A percentile compares a stretch with the other conserved stretches of the same genome.
These are phyloP conservation scores for Yarrowia bubula DNA, from an alignment of 805 yeast species.

Conservation along the genomic window DNA sequence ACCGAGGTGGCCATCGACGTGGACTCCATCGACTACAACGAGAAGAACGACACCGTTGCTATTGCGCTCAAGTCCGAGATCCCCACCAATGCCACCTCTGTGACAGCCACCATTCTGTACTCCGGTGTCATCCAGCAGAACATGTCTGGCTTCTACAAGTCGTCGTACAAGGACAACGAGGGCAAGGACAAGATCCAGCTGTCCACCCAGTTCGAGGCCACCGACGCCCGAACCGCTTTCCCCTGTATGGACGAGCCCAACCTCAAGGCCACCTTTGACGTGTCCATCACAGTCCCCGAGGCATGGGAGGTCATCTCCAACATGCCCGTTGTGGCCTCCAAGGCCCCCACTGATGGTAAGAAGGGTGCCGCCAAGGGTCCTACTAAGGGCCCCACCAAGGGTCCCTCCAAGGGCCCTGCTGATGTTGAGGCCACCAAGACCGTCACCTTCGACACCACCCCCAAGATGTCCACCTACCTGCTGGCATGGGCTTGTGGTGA, in stretches of 20 bases:
- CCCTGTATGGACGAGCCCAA: slow-evolving; percentile 86
- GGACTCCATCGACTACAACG: slow-evolving; percentile 41
- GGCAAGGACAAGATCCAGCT: slow-evolving; percentile 70
- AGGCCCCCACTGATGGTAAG: slow-evolving; percentile 51
- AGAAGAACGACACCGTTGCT: slow-evolving; percentile 58
- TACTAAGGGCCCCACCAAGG: slow-evolving; percentile 24
- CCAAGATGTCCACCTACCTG: slow-evolving; percentile 79
- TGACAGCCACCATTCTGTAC: slow-evolving; percentile 51
- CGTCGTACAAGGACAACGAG: slow-evolving; percentile 55
- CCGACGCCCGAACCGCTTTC: slow-evolving; percentile 83
- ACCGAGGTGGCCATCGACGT: slow-evolving; percentile 36
- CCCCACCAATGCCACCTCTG: slow-evolving; percentile 40
- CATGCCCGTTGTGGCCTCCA: slow-evolving; percentile 62
- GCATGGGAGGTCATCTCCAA: slow-evolving; percentile 40
- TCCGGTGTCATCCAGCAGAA: slow-evolving; percentile 67
- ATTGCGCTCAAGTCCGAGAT: slow-evolving; percentile 48
- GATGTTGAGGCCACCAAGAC: slow-evolving; percentile 69
- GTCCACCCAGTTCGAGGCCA: slow-evolving; percentile 83
- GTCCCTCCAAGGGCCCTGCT: slow-evolving; percentile 7
- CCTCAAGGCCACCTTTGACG: slow-evolving; percentile 68
- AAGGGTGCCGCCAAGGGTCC: slow-evolving; percentile 44
- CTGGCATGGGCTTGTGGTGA: slow-evolving; percentile 84
- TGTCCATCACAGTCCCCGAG: slow-evolving; percentile 50
- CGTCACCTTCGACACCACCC: slow-evolving; percentile 77
- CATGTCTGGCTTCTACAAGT: slow-evolving; percentile 81